Conservation (phyloP, 805 yeast genomes). For the Suhomyces pyralidae region DNA sequence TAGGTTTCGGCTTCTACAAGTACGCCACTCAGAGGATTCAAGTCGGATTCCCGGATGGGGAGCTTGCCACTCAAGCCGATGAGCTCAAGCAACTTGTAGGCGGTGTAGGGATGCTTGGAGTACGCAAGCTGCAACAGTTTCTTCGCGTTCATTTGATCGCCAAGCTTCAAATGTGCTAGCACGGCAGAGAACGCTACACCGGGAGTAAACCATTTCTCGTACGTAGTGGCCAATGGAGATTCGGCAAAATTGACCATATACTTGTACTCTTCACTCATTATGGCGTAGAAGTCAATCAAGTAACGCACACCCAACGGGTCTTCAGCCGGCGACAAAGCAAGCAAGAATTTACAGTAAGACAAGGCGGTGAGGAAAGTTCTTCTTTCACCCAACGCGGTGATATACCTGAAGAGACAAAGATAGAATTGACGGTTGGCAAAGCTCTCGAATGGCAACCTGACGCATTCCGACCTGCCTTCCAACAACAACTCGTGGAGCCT, state of each 20-base stretch:
- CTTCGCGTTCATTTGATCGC: slow-evolving; percentile 44
- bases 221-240: slow-evolving; percentile 55
- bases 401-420: slow-evolving; percentile 67
- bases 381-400: slow-evolving; percentile 66
- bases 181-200: slow-evolving; percentile 66
- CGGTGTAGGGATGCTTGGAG: slow-evolving; percentile 55
- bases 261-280: slow-evolving; percentile 60
- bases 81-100: slow-evolving; percentile 45
- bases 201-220: slow-evolving; percentile 68
- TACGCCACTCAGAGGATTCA: slow-evolving; percentile 24
- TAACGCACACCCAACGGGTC: slow-evolving; percentile 85
- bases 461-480: slow-evolving; percentile 52
- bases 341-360: slow-evolving; percentile 65
- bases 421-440: slow-evolving; percentile 77
- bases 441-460: slow-evolving; percentile 71
- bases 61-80: slow-evolving; percentile 37
- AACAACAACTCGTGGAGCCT: slow-evolving; percentile 45
- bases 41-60: slow-evolving; percentile 19
- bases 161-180: slow-evolving; percentile 53
- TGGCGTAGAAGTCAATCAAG: slow-evolving; percentile 76
- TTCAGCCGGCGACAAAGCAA: slow-evolving; percentile 68
- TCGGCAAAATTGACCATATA: slow-evolving; percentile 57
- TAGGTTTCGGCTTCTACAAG: slow-evolving; percentile 56
- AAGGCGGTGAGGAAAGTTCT: slow-evolving; percentile 78
- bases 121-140: slow-evolving; percentile 49